Evolutionary conservation across 2,329 filamentous ascomycete species (phyloP).

Genomic region (Coccinonectria pachysandricola): DNA sequence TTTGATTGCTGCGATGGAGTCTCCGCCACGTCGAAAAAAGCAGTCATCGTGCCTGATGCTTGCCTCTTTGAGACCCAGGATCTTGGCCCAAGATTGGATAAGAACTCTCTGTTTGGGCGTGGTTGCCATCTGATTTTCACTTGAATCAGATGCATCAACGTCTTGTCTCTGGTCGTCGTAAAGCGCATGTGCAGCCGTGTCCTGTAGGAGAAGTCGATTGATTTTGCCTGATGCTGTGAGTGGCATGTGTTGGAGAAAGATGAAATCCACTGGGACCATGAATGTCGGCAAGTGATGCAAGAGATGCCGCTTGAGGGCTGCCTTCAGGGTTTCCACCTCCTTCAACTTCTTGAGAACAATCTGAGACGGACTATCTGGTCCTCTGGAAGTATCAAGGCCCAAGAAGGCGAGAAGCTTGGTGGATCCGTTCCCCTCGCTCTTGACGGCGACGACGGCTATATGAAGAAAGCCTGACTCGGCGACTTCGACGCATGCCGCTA

Average conservation of each 20-base stretch:
- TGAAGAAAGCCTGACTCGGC: slow-evolving; percentile 1
- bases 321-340: slow-evolving; percentile 1
- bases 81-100: slow-evolving; percentile 1
- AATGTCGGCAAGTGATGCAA: neutral
- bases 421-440: neutral
- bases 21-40: slow-evolving; percentile 1
- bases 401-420: slow-evolving; percentile 1
- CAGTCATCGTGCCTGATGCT: slow-evolving; percentile 1
- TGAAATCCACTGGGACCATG: slow-evolving; percentile 2
- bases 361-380: slow-evolving; percentile 1
- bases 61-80: slow-evolving; percentile 1
- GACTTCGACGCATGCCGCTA: slow-evolving; percentile 1
- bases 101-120: slow-evolving; percentile 1
- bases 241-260: slow-evolving; percentile 2
- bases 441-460: slow-evolving; percentile 1
- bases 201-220: slow-evolving; percentile 1
- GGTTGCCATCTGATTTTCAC: neutral
- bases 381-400: slow-evolving; percentile 1
- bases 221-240: slow-evolving; percentile 2
- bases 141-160: neutral
- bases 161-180: neutral
- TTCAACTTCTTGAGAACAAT: neutral
- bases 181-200: neutral
- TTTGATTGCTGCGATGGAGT: slow-evolving; percentile 1
- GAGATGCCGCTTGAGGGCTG: neutral